phyloP scores from a whole-genome alignment of 2,329 filamentous ascomycete genomes.

The Stemphylium lycopersici region DNA sequence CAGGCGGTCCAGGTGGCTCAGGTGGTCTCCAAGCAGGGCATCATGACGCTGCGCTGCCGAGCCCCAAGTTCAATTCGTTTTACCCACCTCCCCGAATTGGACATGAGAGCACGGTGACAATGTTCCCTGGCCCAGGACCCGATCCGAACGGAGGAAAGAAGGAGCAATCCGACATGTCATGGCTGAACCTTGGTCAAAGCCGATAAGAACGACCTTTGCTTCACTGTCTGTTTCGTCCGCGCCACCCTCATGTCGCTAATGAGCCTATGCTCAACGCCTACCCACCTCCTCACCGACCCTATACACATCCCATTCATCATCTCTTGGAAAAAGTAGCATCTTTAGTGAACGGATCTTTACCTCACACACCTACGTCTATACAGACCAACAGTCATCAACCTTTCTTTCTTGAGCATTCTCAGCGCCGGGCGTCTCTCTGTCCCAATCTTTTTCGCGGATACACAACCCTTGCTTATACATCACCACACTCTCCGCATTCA shows the following conservation, averaged over 20 bases:
- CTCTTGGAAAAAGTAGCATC: conserved; percentile 27
- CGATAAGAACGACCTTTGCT: conserved; percentile 25
- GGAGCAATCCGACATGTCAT: conserved; percentile 71
- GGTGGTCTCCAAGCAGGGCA: conserved; percentile 18
- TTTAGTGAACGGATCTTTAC: conserved; percentile 24
- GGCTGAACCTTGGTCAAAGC: conserved; percentile 71
- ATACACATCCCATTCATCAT: conserved; percentile 12
- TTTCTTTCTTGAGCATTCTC: conserved; percentile 33
- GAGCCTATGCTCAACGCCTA: conserved; percentile 13
- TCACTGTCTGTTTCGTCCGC: not conserved
- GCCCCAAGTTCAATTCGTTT: conserved; percentile 61
- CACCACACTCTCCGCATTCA: conserved; percentile 30
- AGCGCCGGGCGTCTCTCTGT: conserved; percentile 33
- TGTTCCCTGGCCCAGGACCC: conserved; percentile 32
- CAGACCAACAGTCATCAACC: conserved; percentile 21
- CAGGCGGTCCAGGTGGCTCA: conserved; percentile 31
- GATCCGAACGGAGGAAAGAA: conserved; percentile 27
- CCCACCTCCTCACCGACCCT: conserved; percentile 11
- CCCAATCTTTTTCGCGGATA: conserved; percentile 1
- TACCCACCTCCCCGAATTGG: conserved; percentile 53
- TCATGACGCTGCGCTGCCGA: conserved; percentile 22
- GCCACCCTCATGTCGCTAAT: conserved; percentile 7
- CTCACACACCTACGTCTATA: conserved; percentile 7
- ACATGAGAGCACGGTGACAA: conserved; percentile 62
- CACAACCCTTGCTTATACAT: conserved; percentile 5